Evolutionary conservation across 2,329 filamentous ascomycete genomes (phyloP), one percentile per base, ranked within the genome.

Genomic region (Zymoseptoria ardabiliae): DNA sequence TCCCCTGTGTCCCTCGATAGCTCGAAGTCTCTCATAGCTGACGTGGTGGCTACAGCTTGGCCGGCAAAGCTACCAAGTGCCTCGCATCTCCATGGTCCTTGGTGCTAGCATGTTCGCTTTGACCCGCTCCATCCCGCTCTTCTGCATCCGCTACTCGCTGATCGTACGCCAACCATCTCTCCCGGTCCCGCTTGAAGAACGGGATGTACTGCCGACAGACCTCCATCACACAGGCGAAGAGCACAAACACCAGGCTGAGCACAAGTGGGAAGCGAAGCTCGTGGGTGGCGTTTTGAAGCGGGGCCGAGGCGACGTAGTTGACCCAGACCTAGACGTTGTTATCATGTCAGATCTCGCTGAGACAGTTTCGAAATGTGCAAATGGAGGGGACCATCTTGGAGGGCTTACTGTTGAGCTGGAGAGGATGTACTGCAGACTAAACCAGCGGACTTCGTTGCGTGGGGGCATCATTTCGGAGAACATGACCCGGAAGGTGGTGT

Each of bases 391-490:
- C 5, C 30, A 35, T 35, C 7, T 35, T 9, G 7, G 30, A 50
- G 22, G 19, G 28, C 55, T 50, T 58, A 61, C 55, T 21, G 58
- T 61, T 55, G 56, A 56, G 22, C 58, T 54, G 23, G 58, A 61
- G 11, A 61, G 35, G 45, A 61, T 56, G 21, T 54, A 54, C 56
- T 61, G 58, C 17, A 61, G 55, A 23, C 58, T 51, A 19, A 58
- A 58, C 55, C 58, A 61, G 21, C 58, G 51, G 21, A 61, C 58
- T 49, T 61, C 58, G 41, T 61, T 61, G 10, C 55, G 50, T 19
- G 56, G 30, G 21, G 58, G 58, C 51, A 61, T 52, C 58, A 61
- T 61, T 48, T 61, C 58, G 9, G 58, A 61, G 48, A 58, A 61
- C 19, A 61, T 23, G 10, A 61, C 58, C 5, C 58, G 55, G 48